Conservation (phyloP, 2,329 filamentous ascomycete species). For the Shiraia sp. region DNA sequence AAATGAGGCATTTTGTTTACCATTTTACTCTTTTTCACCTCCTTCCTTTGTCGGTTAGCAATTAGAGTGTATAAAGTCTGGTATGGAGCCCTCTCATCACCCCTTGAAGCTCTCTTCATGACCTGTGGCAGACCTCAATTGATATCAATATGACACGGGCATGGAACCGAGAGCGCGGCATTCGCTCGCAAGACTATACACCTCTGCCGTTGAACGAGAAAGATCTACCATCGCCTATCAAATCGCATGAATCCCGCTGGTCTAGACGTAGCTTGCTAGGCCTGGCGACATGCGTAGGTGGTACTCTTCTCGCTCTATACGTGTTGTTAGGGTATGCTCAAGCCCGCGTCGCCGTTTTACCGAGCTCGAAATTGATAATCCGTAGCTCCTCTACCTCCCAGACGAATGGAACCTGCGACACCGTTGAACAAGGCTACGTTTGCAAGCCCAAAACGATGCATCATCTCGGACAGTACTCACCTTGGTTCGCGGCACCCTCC, state of each 20-base stretch:
- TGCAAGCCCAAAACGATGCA: conserved; percentile 66
- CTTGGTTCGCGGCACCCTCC: conserved; percentile 77
- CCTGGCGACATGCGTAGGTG: conserved; percentile 22
- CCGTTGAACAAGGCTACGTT: conserved; percentile 61
- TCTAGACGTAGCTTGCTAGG: conserved; percentile 11
- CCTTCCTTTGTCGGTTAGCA: too few species aligned
- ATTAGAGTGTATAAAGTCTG: too few species aligned
- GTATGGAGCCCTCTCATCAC: too few species aligned
- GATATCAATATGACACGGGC: conserved; percentile 23
- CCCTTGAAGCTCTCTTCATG: too few species aligned
- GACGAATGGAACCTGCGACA: conserved; percentile 53
- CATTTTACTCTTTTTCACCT: too few species aligned
- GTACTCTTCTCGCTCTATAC: conserved; percentile 25
- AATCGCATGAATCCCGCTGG: conserved; percentile 15
- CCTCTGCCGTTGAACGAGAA: conserved; percentile 38
- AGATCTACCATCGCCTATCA: conserved; percentile 22
- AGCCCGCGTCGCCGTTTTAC: neutral
- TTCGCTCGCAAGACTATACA: conserved; percentile 27
- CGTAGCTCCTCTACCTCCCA: conserved; percentile 20
- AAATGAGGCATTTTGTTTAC: too few species aligned
- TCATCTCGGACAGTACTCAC: conserved; percentile 86
- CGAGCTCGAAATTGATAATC: conserved; percentile 11
- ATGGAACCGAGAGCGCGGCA: conserved; percentile 36
- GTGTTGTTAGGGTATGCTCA: conserved; percentile 26
- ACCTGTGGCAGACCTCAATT: neutral